A percentile compares a stretch with the other conserved stretches of the same genome.
Conservation (phyloP, 805 yeast genomes). For the Starmerella tilneyi region DNA sequence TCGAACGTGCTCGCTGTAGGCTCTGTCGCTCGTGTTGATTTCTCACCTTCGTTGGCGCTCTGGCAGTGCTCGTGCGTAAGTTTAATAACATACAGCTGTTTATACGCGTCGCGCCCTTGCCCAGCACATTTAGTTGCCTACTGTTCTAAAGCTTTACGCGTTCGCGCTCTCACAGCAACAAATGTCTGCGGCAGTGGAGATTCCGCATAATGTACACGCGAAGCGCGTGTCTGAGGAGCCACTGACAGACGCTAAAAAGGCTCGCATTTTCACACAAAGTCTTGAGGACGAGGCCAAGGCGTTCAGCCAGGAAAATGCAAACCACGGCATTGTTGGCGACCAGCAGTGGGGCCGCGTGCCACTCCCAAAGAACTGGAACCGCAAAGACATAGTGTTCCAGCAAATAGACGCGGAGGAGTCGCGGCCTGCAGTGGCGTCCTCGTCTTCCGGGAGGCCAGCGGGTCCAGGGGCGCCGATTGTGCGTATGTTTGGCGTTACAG, state of each 20-base stretch:
- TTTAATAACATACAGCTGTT: too few relatives aligned
- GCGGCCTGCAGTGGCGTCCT: background rate
- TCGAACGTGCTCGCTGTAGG: too few relatives aligned
- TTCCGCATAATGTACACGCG: background rate
- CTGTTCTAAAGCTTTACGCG: background rate
- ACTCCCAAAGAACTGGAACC: constrained; percentile 42
- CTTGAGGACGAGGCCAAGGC: constrained; percentile 16
- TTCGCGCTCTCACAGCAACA: background rate
- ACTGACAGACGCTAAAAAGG: constrained; percentile 1
- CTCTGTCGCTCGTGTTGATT: too few relatives aligned
- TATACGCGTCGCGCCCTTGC: constrained; percentile 7
- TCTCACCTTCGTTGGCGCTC: too few relatives aligned
- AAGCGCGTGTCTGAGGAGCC: constrained; percentile 1
- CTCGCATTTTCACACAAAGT: constrained; percentile 13
- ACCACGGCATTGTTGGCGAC: constrained; percentile 24
- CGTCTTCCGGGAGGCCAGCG: background rate
- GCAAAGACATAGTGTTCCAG: constrained; percentile 36
- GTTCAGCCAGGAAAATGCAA: constrained; percentile 3
- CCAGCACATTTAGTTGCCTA: background rate
- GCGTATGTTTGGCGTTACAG: constrained; percentile 87
- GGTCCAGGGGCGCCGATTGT: constrained; percentile 34
- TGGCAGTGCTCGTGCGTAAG: too few relatives aligned
- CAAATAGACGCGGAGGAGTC: constrained; percentile 91
- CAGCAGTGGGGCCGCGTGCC: constrained; percentile 48
- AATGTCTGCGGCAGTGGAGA: constrained; percentile 6